A percentile compares a stretch with the other conserved stretches of the same genome.
phyloP scores from a whole-genome alignment of 2,329 filamentous ascomycete genomes.

The Dryadomyces quercivorus region DNA sequence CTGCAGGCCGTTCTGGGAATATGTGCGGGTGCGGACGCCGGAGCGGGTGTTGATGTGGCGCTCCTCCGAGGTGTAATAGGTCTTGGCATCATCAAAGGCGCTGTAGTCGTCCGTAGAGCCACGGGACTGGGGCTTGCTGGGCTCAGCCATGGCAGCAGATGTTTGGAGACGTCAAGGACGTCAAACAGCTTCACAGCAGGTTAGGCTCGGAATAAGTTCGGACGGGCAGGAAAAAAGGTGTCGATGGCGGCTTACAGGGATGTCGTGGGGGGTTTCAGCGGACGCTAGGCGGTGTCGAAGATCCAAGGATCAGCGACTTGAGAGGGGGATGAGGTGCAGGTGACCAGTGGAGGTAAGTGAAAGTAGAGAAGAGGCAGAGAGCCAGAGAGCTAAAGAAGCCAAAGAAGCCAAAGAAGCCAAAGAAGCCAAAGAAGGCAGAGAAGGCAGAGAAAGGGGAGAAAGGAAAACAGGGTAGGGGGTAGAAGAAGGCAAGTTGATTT shows the following conservation, averaged over 20 bases:
- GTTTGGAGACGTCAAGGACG: no score
- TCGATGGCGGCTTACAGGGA: no score
- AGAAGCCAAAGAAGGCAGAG: background rate
- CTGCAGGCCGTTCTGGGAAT: conserved; percentile 44
- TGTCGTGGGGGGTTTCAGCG: no score
- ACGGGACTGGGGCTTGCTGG: conserved; percentile 7
- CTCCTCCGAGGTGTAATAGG: conserved; percentile 45
- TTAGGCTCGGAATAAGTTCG: background rate
- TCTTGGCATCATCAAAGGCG: conserved; percentile 45
- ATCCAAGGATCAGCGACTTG: no score
- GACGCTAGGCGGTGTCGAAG: no score
- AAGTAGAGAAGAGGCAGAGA: background rate
- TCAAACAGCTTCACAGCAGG: background rate
- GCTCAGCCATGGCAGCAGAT: background rate
- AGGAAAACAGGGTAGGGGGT: background rate
- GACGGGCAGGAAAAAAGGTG: background rate
- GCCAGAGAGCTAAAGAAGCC: background rate
- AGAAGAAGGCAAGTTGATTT: background rate
- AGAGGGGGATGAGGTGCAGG: background rate
- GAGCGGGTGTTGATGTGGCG: conserved; percentile 34
- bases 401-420: no score
- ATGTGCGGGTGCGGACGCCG: conserved; percentile 41
- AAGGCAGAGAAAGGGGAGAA: background rate
- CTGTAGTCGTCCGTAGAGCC: conserved; percentile 33
- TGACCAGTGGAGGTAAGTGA: no score